Percentiles rank a stretch among this genome's conserved stretches.
These are phyloP conservation scores for Aphanomyces invadans DNA, from an alignment of 352 stramenopile species.

Conservation along the genomic window DNA sequence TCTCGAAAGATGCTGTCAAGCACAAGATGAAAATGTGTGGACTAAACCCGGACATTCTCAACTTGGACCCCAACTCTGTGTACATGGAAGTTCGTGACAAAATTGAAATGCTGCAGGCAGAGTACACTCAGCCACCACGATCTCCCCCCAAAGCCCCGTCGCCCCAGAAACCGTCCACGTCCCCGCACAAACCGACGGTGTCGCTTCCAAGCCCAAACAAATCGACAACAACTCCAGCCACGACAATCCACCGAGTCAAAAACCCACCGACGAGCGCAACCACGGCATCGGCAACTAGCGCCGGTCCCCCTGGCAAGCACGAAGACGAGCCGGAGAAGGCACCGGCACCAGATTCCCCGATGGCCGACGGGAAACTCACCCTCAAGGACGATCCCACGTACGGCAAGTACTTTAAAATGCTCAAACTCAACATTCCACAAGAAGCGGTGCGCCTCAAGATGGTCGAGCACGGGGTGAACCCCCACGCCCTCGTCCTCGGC, in stretches of 20 bases:
- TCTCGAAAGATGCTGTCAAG: conserved; percentile 80
- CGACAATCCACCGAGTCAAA: too few species aligned
- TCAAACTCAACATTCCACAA: conserved; percentile 51
- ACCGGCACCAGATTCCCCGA: conserved; percentile 28
- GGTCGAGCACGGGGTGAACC: conserved; percentile 46
- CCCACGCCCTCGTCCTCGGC: conserved; percentile 53
- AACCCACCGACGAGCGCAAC: too few species aligned
- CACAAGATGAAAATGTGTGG: conserved; percentile 90
- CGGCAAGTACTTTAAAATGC: conserved; percentile 75
- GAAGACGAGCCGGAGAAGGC: background rate
- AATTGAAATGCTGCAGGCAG: conserved; percentile 29
- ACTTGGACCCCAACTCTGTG: conserved; percentile 47
- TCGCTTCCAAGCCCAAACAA: conserved; percentile 8
- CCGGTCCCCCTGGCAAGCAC: too few species aligned
- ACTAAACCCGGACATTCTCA: conserved; percentile 55
- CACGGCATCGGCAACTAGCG: too few species aligned
- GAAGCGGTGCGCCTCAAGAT: conserved; percentile 56
- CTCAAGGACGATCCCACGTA: conserved; percentile 30
- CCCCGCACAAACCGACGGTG: background rate
- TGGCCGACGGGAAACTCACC: conserved; percentile 27
- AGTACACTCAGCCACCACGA: background rate
- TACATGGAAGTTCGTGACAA: conserved; percentile 57
- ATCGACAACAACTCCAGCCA: background rate
- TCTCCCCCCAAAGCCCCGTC: conserved; percentile 1
- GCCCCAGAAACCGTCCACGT: background rate